A percentile compares a stretch with the other conserved stretches of the same genome.
Evolutionary conservation across 2,329 filamentous ascomycete genomes (phyloP).

Genomic region (Huntiella moniliformis): DNA sequence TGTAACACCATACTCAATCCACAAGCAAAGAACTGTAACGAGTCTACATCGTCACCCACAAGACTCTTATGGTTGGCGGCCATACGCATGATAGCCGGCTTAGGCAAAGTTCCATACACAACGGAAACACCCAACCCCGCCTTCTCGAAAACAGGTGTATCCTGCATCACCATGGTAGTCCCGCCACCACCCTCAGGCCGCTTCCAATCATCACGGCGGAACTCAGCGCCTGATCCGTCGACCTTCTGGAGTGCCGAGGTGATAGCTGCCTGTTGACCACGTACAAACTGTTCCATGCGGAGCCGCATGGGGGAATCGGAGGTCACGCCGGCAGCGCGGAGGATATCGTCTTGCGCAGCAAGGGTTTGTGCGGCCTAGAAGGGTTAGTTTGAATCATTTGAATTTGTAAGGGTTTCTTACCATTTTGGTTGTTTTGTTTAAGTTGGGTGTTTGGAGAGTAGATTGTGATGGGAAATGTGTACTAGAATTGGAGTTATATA

Average conservation of each 20-base stretch:
- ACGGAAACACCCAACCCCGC: conserved; percentile 88
- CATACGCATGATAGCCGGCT: conserved; percentile 82
- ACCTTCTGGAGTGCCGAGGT: conserved; percentile 65
- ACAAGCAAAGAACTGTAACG: conserved; percentile 84
- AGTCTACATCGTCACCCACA: conserved; percentile 49
- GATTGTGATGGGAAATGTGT: no score
- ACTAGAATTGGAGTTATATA: no score
- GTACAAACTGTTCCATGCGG: conserved; percentile 93
- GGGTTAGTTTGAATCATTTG: background rate
- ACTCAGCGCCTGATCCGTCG: conserved; percentile 46
- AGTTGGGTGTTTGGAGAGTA: no score
- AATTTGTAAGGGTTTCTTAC: no score
- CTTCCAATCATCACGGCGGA: conserved; percentile 71
- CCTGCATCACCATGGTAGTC: conserved; percentile 84
- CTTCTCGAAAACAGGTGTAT: conserved; percentile 95
- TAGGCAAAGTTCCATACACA: conserved; percentile 80
- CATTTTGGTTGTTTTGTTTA: no score
- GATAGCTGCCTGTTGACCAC: conserved; percentile 77
- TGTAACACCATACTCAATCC: conserved; percentile 87
- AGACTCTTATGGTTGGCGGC: conserved; percentile 85
- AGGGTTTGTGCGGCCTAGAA: conserved; percentile 2
- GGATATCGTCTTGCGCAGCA: conserved; percentile 54
- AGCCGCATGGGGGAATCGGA: conserved; percentile 83
- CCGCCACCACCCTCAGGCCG: conserved; percentile 80
- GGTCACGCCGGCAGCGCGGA: conserved; percentile 49